A percentile compares a stretch with the other conserved stretches of the same genome.
These are phyloP conservation scores for Penicillium psychrofluorescens DNA, from an alignment of 495 filamentous ascomycete genomes.

Conservation along the genomic window DNA sequence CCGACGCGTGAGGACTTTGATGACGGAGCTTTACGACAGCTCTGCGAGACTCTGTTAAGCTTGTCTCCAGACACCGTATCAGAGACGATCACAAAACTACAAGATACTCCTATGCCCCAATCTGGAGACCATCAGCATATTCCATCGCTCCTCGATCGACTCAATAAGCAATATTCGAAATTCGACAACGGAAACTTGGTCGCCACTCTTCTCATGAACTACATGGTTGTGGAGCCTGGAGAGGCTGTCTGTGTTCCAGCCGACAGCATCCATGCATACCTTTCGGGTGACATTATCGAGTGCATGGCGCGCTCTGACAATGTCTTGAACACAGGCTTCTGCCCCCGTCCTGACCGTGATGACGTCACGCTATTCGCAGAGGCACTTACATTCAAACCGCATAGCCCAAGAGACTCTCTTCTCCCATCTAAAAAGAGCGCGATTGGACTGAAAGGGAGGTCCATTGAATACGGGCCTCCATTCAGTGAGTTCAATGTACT, in stretches of 20 bases:
- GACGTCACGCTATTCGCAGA: conserved; percentile 54
- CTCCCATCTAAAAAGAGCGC: no score
- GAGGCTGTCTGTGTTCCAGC: conserved; percentile 69
- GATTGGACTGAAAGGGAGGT: no score
- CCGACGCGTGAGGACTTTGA: conserved; percentile 43
- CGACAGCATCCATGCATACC: conserved; percentile 75
- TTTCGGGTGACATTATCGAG: conserved; percentile 73
- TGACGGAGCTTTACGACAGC: conserved; percentile 50
- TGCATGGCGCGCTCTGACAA: conserved; percentile 83
- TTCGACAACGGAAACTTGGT: conserved; percentile 53
- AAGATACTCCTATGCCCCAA: conserved; percentile 32
- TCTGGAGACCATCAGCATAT: conserved; percentile 53
- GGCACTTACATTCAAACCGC: conserved; percentile 55
- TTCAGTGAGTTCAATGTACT: no score
- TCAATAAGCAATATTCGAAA: conserved; percentile 55
- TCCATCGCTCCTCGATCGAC: conserved; percentile 53
- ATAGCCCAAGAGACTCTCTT: conserved; percentile 44
- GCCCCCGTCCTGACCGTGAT: conserved; percentile 55
- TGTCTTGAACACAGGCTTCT: conserved; percentile 70
- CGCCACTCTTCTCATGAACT: conserved; percentile 66
- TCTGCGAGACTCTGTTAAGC: conserved; percentile 52
- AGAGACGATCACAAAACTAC: conserved; percentile 42
- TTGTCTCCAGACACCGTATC: conserved; percentile 44
- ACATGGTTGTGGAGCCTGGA: conserved; percentile 54
- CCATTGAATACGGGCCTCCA: no score